Conservation (phyloP, 495 filamentous ascomycete genomes). For the Bacidia rubella region DNA sequence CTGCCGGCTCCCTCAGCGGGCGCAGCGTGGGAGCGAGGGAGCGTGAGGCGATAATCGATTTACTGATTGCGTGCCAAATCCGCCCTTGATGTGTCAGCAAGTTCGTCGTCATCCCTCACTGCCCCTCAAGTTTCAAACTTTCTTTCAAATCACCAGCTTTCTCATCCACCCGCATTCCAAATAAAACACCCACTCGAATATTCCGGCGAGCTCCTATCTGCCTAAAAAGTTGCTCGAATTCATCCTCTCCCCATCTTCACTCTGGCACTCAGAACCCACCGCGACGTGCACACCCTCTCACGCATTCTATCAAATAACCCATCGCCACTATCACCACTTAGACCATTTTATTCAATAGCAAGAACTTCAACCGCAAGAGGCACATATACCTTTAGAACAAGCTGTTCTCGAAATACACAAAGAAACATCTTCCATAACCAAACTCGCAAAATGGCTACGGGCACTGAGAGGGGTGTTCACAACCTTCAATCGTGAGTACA, state of each 20-base stretch:
- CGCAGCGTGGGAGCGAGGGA: background rate
- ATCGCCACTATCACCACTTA: background rate
- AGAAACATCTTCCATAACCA: background rate
- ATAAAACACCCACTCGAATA: background rate
- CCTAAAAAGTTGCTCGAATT: background rate
- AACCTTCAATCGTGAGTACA: background rate
- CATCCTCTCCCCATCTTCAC: background rate
- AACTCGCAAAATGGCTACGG: slow-evolving; percentile 31
- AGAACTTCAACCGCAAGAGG: background rate
- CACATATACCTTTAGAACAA: too few relatives aligned
- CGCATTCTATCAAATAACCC: background rate
- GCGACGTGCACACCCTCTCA: background rate
- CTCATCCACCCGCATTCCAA: background rate
- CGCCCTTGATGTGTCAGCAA: background rate
- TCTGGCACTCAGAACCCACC: background rate
- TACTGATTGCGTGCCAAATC: background rate
- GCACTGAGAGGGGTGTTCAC: slow-evolving; percentile 32
- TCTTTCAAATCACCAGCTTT: background rate
- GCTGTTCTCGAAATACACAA: too few relatives aligned
- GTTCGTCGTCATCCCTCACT: background rate
- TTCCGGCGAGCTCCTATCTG: background rate
- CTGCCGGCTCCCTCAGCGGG: background rate
- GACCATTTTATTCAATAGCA: background rate
- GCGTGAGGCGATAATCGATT: too few relatives aligned
- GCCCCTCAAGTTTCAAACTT: background rate